Evolutionary conservation across 2,329 filamentous ascomycete genomes (phyloP).

Genomic region (Phyllosticta citribraziliensis): DNA sequence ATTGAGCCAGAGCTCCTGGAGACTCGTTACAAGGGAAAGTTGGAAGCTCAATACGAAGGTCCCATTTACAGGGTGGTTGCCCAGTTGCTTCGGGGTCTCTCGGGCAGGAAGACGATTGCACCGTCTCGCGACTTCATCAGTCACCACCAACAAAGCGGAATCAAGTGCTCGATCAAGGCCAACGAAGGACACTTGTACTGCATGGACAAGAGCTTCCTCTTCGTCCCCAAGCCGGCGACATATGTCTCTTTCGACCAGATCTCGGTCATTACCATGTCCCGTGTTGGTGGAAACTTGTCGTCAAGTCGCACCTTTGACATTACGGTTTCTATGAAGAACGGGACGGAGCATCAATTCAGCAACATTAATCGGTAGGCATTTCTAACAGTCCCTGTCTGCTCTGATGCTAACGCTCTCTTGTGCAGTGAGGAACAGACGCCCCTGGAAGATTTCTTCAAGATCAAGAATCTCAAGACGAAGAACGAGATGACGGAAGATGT

Average conservation of each 20-base stretch:
- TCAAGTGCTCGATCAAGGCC: slow-evolving; percentile 99
- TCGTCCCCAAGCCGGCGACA: slow-evolving; percentile 94
- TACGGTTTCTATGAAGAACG: slow-evolving; percentile 79
- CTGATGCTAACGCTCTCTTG: slow-evolving; percentile 16
- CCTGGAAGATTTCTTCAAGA: slow-evolving; percentile 94
- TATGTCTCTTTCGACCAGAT: slow-evolving; percentile 96
- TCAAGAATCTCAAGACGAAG: slow-evolving; percentile 90
- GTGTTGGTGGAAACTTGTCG: slow-evolving; percentile 87
- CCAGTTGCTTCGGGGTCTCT: slow-evolving; percentile 88
- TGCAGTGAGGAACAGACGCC: slow-evolving; percentile 79
- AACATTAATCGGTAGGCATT: slow-evolving; percentile 80
- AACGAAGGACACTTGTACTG: slow-evolving; percentile 97
- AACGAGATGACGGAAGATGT: slow-evolving; percentile 98
- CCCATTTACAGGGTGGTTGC: slow-evolving; percentile 89
- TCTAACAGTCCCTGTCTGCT: not conserved
- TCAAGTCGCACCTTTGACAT: slow-evolving; percentile 96
- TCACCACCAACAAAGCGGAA: slow-evolving; percentile 86
- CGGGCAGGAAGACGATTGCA: slow-evolving; percentile 88
- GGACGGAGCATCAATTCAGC: slow-evolving; percentile 89
- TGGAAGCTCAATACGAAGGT: slow-evolving; percentile 83
- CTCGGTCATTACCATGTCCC: slow-evolving; percentile 84
- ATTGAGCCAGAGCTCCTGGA: slow-evolving; percentile 84
- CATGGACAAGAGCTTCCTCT: slow-evolving; percentile 96
- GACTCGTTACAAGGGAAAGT: slow-evolving; percentile 78
- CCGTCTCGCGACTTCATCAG: slow-evolving; percentile 91